Base-by-base conservation (phyloP, 1,284 basidiomycete genomes). In the Crucibulum cyathiforme region DNA sequence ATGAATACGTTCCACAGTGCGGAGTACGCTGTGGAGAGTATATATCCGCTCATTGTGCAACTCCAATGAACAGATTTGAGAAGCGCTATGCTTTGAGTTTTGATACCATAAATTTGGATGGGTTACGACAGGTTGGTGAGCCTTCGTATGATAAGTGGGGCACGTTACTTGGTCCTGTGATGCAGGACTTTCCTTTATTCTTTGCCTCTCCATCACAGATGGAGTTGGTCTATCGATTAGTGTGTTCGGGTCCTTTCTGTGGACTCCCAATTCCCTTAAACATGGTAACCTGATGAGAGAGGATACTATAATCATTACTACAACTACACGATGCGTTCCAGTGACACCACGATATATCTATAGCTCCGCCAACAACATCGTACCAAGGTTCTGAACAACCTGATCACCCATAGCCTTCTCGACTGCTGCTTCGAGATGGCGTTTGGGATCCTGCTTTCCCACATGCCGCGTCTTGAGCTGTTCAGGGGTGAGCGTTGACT, bases 381-480 rank as follows among this genome's bases (percentile, higher is more conserved):
- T 95, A 34, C 93, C 95, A 65, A 97, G 77, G 72, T 93, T 95
- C 80, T 98, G 96, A 43, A 96, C 91, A 61, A 98, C 95, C 78
- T 98, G 95, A 77, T 96, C 90, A 15, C 94, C 95, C 89, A 98
- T 97, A 1, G 94, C 94, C 77, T 92, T 93, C 79, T 98, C 96
- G n/a, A 97, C 96, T 36, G 93, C 92, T 78, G 98, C 96, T 72
- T 97, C 95, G 65, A 98, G 77, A 82, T 98, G 96, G 68, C 96
- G 88, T 80, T 98, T 98, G 48, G 96, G 96, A 80, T 98, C 96
- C 71, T 97, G 94, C 79, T 98, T 98, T 61, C 96, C 96, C 67
- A 98, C 96, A 77, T 98, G 96, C 64, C 96, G 88, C 57, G 95
- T 98, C 81, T 97, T 96, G 53, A 98, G 84, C 73, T 98, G 94